Conservation (phyloP, 2,329 filamentous ascomycete genomes). For the Endothia cerciana region DNA sequence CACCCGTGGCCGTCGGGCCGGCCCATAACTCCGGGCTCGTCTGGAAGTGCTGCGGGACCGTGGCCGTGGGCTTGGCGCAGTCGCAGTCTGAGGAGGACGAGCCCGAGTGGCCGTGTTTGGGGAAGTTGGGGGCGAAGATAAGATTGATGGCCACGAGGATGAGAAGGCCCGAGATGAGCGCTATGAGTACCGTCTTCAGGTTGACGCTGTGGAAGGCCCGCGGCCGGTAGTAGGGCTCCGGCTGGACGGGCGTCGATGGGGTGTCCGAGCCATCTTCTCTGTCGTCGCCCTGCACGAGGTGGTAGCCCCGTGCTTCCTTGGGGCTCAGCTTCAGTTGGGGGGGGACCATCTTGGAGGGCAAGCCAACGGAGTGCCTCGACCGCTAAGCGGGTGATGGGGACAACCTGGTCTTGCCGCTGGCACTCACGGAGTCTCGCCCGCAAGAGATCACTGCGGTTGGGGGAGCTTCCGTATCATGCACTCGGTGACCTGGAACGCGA, state of each 20-base stretch:
- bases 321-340: constrained; percentile 25
- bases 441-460: neutral
- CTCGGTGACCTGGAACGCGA: neutral
- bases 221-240: constrained; percentile 23
- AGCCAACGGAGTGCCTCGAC: neutral
- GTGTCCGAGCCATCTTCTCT: constrained; percentile 22
- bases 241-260: constrained; percentile 16
- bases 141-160: constrained; percentile 34
- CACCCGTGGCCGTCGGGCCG: constrained; percentile 73
- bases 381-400: neutral
- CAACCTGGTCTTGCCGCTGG: neutral
- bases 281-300: constrained; percentile 28
- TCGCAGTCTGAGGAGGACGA: constrained; percentile 12
- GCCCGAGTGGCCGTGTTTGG: constrained; percentile 18
- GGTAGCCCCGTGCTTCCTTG: constrained; percentile 29
- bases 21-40: constrained; percentile 62
- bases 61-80: constrained; percentile 31
- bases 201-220: constrained; percentile 22
- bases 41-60: constrained; percentile 66
- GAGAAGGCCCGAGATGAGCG: constrained; percentile 32
- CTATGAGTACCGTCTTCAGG: constrained; percentile 30
- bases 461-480: neutral
- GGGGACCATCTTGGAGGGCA: constrained; percentile 19
- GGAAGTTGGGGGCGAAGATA: constrained; percentile 29
- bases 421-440: neutral